Conservation (phyloP, 257 asterid genomes). For the Henckelia pumila region DNA sequence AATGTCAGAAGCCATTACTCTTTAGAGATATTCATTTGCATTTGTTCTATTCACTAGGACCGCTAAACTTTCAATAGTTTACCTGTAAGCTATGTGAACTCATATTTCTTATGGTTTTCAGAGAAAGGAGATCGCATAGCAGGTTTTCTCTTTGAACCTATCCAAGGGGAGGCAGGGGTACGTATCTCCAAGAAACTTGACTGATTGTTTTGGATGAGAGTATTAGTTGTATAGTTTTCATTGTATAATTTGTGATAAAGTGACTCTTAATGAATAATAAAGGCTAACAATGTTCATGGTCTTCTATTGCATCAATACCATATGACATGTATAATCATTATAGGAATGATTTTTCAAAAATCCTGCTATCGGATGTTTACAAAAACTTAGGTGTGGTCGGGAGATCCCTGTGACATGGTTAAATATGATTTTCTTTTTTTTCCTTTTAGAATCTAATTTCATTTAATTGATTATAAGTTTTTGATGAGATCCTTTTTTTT, state of each 20-base stretch:
- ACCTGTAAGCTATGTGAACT: constrained; percentile 3
- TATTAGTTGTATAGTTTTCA: constrained; percentile 1
- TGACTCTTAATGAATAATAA: neutral
- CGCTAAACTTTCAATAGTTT: neutral
- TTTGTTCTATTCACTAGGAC: constrained; percentile 6
- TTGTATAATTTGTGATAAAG: neutral
- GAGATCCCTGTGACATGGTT: constrained; percentile 3
- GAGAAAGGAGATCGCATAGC: constrained; percentile 88
- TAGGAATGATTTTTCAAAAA: neutral
- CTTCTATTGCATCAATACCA: constrained; percentile 10
- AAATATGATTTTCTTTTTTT: neutral
- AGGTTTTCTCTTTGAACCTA: constrained; percentile 95
- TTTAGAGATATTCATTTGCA: neutral
- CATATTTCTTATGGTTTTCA: constrained; percentile 42
- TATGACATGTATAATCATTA: constrained; percentile 1
- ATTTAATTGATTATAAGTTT: constrained; percentile 11
- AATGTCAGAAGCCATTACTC: neutral
- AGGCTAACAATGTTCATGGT: constrained; percentile 3
- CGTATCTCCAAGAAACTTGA: constrained; percentile 29
- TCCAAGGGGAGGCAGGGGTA: constrained; percentile 99
- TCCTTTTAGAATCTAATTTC: constrained; percentile 9
- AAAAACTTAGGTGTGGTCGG: neutral
- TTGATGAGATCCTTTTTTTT: constrained; percentile 19
- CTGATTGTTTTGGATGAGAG: constrained; percentile 12
- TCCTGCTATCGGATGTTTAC: neutral